These are phyloP conservation scores for Podaxis rugospora DNA, from an alignment of 768 basidiomycete species.

Conservation along the genomic window DNA sequence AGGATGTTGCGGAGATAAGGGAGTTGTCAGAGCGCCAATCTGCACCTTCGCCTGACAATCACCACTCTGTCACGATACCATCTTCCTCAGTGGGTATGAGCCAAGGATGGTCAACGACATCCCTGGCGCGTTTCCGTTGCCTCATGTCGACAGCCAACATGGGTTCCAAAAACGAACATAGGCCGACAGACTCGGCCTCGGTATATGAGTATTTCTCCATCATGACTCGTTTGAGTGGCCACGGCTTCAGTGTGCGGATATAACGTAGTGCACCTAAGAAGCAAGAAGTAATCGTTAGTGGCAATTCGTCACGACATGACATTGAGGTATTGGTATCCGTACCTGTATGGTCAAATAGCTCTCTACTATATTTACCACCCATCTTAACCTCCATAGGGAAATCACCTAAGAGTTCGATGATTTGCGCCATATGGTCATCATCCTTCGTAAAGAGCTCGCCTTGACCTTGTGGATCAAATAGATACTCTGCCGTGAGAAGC, in stretches of 20 bases:
- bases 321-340: conserved; percentile 17
- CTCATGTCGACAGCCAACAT: conserved; percentile 74
- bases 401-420: conserved; percentile 87
- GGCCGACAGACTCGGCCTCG: conserved; percentile 46
- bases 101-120: conserved; percentile 77
- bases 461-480: conserved; percentile 87
- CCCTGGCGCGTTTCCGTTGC: conserved; percentile 64
- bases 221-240: conserved; percentile 84
- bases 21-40: neutral
- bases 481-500: conserved; percentile 84
- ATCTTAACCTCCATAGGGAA: conserved; percentile 68
- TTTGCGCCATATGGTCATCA: conserved; percentile 95
- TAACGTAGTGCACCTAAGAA: conserved; percentile 61
- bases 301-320: conserved; percentile 6
- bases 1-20: neutral
- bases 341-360: conserved; percentile 78
- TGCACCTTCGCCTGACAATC: conserved; percentile 9
- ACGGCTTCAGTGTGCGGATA: conserved; percentile 70
- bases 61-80: conserved; percentile 43
- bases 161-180: conserved; percentile 68
- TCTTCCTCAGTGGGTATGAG: conserved; percentile 40
- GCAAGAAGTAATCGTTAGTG: neutral
- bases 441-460: conserved; percentile 84
- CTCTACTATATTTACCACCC: conserved; percentile 80
- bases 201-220: conserved; percentile 82